Evolutionary conservation across 108 stramenopile genomes (phyloP), one percentile per base, ranked within the genome.

Genomic region (Cyclotella baltica): DNA sequence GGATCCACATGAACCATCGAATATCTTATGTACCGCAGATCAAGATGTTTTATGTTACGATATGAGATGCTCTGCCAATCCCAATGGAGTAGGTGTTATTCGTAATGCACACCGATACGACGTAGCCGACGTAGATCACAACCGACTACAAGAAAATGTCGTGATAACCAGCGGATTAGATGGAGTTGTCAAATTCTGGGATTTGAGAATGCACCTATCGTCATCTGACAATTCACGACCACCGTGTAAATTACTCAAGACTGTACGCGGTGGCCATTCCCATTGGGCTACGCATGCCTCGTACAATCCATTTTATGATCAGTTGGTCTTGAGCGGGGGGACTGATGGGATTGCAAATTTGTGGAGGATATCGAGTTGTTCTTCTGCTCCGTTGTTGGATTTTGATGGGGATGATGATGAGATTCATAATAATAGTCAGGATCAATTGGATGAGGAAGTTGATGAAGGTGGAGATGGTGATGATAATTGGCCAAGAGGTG

Each of bases 251-350:
- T 22, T 88, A 47, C 57, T 92, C 86, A 64, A 68, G 74, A 82
- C 81, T 29, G 78, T 83, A 33, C 82, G 96, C 3, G 92, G 92
- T 23, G 97, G 95, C 30, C 98, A 99, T 85, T 81, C 85, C 18
- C 97, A 99, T 88, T 97, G 94, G 96, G 74, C 78, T 27, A 88
- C 85, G 16, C 65, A 72, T 50, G 94, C 97, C 9, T 40, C 59
- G 16, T 99, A 98, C 87, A 99, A 99, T 87, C 96, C 95, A 3
- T 98, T 94, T 85, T 98, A 99, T 80, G 99, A 99, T 85, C 99
- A 99, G 83, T 78, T 99, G 66, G 75, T 99, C n/a, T 37, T 98
- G 46, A 90, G 87, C 64, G 93, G 90, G 18, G 98, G 99, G 23
- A 92, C 95, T 9, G 99, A 99, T 88, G 83, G 87, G 15, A 58